These are phyloP conservation scores for Colletotrichum abscissum DNA, from an alignment of 2,329 filamentous ascomycete species.

Conservation along the genomic window DNA sequence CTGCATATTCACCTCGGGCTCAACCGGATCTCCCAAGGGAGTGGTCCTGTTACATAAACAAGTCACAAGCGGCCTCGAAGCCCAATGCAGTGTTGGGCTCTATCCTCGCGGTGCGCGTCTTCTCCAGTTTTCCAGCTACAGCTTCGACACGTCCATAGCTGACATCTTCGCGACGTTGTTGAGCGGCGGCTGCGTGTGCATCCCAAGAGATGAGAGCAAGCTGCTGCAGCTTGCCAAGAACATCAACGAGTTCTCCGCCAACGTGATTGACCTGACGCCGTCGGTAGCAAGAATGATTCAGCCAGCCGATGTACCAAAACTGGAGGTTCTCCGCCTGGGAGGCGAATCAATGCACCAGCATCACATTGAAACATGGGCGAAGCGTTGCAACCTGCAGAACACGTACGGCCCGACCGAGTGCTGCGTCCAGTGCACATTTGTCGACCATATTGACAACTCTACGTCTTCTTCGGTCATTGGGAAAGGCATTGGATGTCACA, in stretches of 20 bases:
- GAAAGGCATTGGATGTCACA: neutral
- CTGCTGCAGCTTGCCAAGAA: neutral
- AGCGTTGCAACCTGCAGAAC: constrained; percentile 9
- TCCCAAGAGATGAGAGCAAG: constrained; percentile 1
- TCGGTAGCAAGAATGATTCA: constrained; percentile 59
- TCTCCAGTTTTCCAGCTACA: constrained; percentile 1
- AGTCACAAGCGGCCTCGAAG: neutral
- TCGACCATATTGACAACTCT: neutral
- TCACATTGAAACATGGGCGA: constrained; percentile 56
- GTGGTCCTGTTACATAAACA: neutral
- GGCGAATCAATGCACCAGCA: constrained; percentile 63
- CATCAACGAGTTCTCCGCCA: constrained; percentile 7
- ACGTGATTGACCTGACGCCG: constrained; percentile 52
- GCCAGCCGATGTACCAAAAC: constrained; percentile 54
- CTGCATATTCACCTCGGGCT: constrained; percentile 7
- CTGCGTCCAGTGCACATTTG: constrained; percentile 9
- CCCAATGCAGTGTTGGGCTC: neutral
- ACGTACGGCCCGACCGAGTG: constrained; percentile 4
- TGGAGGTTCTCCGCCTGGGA: constrained; percentile 58
- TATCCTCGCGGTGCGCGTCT: neutral
- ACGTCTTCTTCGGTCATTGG: neutral
- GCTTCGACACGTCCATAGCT: neutral
- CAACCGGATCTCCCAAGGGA: constrained; percentile 4
- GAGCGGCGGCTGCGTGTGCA: neutral
- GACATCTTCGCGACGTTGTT: neutral